phyloP scores from a whole-genome alignment of 768 basidiomycete species.

The Ramaria rubella region DNA sequence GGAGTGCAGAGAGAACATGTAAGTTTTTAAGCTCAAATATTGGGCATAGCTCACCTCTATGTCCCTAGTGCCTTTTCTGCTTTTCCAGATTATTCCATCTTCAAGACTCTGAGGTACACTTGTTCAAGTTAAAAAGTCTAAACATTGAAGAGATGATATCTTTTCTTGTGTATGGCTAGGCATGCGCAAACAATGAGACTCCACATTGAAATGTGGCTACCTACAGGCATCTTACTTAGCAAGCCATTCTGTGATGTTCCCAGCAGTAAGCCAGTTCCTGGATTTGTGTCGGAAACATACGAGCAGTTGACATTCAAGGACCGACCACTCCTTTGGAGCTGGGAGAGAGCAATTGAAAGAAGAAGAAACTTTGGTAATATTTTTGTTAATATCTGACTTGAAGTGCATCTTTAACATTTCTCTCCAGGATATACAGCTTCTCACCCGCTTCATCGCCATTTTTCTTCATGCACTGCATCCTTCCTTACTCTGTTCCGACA shows the following conservation, averaged over 20 bases:
- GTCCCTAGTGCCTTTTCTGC: conserved; percentile 78
- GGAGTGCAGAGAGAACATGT: conserved; percentile 81
- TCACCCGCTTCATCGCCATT: conserved; percentile 67
- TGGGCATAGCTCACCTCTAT: conserved; percentile 4
- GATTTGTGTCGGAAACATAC: conserved; percentile 41
- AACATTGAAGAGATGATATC: conserved; percentile 43
- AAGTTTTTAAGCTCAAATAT: conserved; percentile 22
- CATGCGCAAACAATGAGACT: conserved; percentile 70
- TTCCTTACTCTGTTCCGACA: conserved; percentile 86
- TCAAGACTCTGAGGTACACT: conserved; percentile 79
- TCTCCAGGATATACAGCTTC: conserved; percentile 38
- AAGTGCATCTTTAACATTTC: background rate
- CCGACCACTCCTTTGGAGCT: conserved; percentile 56
- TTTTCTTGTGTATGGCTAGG: conserved; percentile 64
- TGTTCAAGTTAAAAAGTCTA: conserved; percentile 41
- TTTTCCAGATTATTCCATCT: conserved; percentile 84
- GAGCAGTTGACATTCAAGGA: conserved; percentile 85
- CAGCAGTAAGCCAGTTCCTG: conserved; percentile 15
- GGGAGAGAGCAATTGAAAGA: conserved; percentile 48
- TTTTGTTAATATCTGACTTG: background rate
- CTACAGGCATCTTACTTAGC: conserved; percentile 46
- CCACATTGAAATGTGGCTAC: conserved; percentile 68
- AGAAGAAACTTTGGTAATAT: conserved; percentile 29
- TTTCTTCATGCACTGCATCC: conserved; percentile 77
- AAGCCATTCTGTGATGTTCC: conserved; percentile 4